Percentiles rank a stretch among this genome's conserved stretches.
Conservation (phyloP, 2,329 filamentous ascomycete genomes). For the Xylariomycetidae sp. region DNA sequence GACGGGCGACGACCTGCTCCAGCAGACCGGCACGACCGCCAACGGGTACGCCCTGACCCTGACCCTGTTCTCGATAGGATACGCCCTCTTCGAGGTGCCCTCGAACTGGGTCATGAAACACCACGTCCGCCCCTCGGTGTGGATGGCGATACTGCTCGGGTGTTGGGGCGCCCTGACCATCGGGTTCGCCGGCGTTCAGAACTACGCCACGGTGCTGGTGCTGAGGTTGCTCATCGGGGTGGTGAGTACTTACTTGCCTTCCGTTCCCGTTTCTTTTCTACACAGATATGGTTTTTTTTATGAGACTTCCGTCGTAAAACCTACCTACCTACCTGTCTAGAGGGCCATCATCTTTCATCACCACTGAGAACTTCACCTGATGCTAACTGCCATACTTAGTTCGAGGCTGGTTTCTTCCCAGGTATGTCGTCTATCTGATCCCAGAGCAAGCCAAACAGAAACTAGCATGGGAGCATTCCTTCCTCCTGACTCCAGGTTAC, state of each 20-base stretch:
- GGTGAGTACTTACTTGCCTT: too few species aligned
- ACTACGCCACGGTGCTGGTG: constrained; percentile 17
- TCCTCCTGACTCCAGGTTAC: too few species aligned
- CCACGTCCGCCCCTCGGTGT: constrained; percentile 53
- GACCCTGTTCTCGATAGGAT: constrained; percentile 61
- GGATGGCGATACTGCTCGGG: constrained; percentile 59
- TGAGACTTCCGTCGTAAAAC: too few species aligned
- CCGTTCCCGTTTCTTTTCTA: too few species aligned
- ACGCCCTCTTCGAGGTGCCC: constrained; percentile 56
- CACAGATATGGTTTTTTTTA: too few species aligned
- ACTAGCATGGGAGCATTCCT: too few species aligned
- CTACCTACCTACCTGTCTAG: too few species aligned
- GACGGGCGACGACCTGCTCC: constrained; percentile 37
- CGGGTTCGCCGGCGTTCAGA: constrained; percentile 17
- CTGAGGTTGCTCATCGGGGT: constrained; percentile 45
- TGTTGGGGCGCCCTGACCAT: constrained; percentile 25
- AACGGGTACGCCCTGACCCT: constrained; percentile 54
- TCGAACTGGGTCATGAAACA: constrained; percentile 62
- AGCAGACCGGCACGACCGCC: constrained; percentile 30
- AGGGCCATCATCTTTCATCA: too few species aligned
- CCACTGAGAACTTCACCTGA: too few species aligned
- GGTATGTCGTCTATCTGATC: too few species aligned
- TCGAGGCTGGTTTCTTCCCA: constrained; percentile 53
- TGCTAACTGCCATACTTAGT: too few species aligned
- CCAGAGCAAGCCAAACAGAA: too few species aligned